These are phyloP conservation scores for Dictyostelium firmibasis DNA, from an alignment of 78 protist species.

Conservation along the genomic window DNA sequence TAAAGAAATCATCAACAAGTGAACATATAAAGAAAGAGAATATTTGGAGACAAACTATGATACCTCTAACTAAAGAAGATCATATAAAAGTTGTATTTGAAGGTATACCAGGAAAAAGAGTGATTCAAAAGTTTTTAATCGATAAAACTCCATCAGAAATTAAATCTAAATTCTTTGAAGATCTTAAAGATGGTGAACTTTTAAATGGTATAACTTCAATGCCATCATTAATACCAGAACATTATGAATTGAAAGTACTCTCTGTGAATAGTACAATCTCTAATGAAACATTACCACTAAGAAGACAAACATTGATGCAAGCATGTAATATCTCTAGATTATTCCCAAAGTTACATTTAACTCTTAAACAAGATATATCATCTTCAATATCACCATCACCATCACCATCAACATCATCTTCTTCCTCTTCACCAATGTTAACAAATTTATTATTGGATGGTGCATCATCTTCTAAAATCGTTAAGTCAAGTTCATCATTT, in stretches of 20 bases:
- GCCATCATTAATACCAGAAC: background rate
- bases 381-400: background rate
- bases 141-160: conserved; percentile 49
- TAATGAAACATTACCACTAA: conserved; percentile 57
- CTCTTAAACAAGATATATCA: background rate
- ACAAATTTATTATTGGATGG: background rate
- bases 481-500: background rate
- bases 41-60: conserved; percentile 53
- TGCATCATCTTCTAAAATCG: background rate
- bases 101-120: conserved; percentile 42
- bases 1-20: conserved; percentile 10
- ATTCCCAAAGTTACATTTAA: conserved; percentile 49
- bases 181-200: conserved; percentile 8
- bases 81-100: conserved; percentile 46
- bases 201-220: background rate
- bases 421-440: no score
- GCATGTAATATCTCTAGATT: conserved; percentile 64
- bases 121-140: conserved; percentile 54
- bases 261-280: conserved; percentile 24
- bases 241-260: conserved; percentile 44
- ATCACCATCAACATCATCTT: background rate
- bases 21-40: background rate
- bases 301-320: conserved; percentile 66
- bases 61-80: conserved; percentile 34
- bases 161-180: conserved; percentile 44